phyloP scores from a whole-genome alignment of 768 basidiomycete species.

The Boletellus ananiceps region DNA sequence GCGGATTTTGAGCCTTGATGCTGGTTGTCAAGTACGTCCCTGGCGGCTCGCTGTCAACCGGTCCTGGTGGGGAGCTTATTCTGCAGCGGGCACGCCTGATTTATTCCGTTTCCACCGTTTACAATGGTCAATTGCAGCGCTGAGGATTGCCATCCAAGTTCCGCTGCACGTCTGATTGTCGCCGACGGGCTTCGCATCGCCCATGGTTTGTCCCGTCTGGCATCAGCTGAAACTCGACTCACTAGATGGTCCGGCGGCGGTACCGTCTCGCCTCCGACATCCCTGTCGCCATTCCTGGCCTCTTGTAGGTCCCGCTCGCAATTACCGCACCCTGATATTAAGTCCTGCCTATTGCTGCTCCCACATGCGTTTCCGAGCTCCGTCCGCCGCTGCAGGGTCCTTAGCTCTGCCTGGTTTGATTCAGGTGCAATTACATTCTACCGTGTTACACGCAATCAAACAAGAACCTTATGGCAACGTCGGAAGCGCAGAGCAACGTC shows the following conservation, averaged over 20 bases:
- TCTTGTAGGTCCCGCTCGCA: constrained; percentile 48
- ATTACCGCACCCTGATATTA: constrained; percentile 44
- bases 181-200: neutral
- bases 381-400: neutral
- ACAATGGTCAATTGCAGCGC: no score
- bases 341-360: constrained; percentile 40
- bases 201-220: neutral
- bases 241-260: constrained; percentile 33
- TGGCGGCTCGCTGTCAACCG: neutral
- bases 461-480: neutral
- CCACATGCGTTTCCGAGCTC: constrained; percentile 40
- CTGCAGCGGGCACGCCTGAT: neutral
- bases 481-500: constrained; percentile 2
- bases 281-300: constrained; percentile 48
- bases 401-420: neutral
- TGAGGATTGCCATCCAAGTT: neutral
- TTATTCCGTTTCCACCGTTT: no score
- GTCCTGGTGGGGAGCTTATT: neutral
- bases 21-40: neutral
- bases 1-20: no score
- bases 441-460: neutral
- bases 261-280: constrained; percentile 53
- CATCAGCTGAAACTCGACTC: constrained; percentile 17
- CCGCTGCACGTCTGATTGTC: neutral
- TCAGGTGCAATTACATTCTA: neutral